phyloP scores from a whole-genome alignment of 805 yeast species.

The Saccharomycopsis malanga region DNA sequence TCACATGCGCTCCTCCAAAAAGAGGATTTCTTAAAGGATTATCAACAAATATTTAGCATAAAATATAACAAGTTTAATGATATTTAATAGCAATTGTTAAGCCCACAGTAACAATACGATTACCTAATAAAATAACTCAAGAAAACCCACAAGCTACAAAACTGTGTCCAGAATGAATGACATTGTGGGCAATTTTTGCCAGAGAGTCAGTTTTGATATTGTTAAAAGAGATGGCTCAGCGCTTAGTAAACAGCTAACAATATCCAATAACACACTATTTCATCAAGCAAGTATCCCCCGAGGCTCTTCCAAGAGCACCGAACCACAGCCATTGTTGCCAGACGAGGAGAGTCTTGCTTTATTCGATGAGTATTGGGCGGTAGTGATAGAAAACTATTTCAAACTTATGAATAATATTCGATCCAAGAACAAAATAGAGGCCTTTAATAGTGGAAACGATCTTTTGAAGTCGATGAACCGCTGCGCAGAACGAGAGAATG shows the following conservation, averaged over 20 bases:
- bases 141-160: too few relatives aligned
- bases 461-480: constrained; percentile 42
- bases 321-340: neutral
- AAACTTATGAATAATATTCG: neutral
- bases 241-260: neutral
- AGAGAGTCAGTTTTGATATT: neutral
- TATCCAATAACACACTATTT: neutral
- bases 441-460: constrained; percentile 30
- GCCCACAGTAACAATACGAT: too few relatives aligned
- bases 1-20: too few relatives aligned
- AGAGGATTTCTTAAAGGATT: too few relatives aligned
- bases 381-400: neutral
- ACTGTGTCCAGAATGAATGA: too few relatives aligned
- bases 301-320: neutral
- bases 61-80: too few relatives aligned
- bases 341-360: neutral
- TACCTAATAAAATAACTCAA: too few relatives aligned
- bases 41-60: too few relatives aligned
- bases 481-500: constrained; percentile 44
- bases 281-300: neutral
- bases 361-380: neutral
- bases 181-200: neutral
- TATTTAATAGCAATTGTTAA: too few relatives aligned
- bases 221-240: neutral
- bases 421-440: constrained; percentile 1